These are phyloP conservation scores for Colletotrichum abscissum DNA, from an alignment of 2,329 filamentous ascomycete species.

Conservation along the genomic window DNA sequence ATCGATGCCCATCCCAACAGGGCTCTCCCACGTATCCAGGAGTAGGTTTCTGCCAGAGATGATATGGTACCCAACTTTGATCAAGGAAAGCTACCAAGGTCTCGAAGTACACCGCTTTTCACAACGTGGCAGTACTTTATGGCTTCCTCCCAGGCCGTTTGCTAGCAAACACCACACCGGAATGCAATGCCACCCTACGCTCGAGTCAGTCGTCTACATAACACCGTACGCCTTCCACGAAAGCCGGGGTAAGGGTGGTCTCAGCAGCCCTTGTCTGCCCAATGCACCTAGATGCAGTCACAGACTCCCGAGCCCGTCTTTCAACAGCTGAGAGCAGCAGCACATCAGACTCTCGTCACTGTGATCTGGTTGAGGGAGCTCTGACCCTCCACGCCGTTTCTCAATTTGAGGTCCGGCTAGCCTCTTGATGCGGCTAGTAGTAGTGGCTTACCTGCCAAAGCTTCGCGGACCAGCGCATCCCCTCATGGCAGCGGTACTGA, in stretches of 20 bases:
- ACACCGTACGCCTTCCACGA: background rate
- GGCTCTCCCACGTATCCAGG: background rate
- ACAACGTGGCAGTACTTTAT: background rate
- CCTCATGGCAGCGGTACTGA: background rate
- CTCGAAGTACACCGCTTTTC: background rate
- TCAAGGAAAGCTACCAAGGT: background rate
- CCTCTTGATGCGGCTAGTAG: background rate
- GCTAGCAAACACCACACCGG: background rate
- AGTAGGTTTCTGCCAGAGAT: background rate
- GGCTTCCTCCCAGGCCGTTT: background rate
- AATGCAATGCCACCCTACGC: background rate
- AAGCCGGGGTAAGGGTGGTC: background rate
- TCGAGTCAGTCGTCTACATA: conserved; percentile 16
- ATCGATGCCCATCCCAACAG: background rate
- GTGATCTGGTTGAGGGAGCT: background rate
- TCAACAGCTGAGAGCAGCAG: background rate
- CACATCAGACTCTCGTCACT: background rate
- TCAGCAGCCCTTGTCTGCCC: background rate
- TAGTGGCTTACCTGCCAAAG: conserved; percentile 2
- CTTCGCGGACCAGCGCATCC: background rate
- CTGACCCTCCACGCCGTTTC: background rate
- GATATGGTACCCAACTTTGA: background rate
- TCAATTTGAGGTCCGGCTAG: background rate
- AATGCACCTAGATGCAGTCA: background rate
- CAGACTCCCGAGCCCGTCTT: background rate